A percentile compares a stretch with the other conserved stretches of the same genome.
Conservation (phyloP, 2,329 filamentous ascomycete genomes). For the Pseudogymnoascus sp. region DNA sequence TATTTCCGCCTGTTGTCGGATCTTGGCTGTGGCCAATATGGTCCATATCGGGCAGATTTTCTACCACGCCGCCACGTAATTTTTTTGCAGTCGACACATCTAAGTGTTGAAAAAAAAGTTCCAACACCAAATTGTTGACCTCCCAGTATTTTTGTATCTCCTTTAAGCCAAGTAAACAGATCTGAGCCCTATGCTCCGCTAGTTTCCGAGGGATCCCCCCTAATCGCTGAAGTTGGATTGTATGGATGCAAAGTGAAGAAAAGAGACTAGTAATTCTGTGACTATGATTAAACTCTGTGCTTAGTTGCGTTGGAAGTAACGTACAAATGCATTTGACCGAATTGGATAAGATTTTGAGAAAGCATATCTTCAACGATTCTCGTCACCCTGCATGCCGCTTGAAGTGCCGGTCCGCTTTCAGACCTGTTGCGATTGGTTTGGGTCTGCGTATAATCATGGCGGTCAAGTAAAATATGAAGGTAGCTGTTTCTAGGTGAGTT, state of each 20-base stretch:
- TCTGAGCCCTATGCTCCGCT: constrained; percentile 41
- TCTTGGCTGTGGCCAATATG: background rate
- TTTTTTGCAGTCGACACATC: constrained; percentile 38
- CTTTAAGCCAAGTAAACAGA: constrained; percentile 40
- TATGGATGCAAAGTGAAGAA: constrained; percentile 42
- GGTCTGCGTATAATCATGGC: constrained; percentile 35
- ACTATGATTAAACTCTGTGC: background rate
- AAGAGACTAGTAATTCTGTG: constrained; percentile 40
- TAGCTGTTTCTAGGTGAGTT: constrained; percentile 28
- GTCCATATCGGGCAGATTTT: background rate
- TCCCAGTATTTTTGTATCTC: constrained; percentile 45
- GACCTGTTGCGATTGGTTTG: constrained; percentile 27
- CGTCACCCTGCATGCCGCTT: constrained; percentile 39
- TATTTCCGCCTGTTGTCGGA: background rate
- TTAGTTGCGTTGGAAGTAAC: background rate
- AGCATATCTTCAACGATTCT: constrained; percentile 43
- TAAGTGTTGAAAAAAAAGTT: constrained; percentile 42
- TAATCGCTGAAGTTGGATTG: constrained; percentile 35
- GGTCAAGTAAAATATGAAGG: constrained; percentile 39
- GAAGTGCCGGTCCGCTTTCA: constrained; percentile 36
- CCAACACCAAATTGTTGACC: constrained; percentile 41
- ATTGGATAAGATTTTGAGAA: constrained; percentile 35
- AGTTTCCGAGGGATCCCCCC: constrained; percentile 35
- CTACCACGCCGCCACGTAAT: constrained; percentile 20
- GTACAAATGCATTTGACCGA: constrained; percentile 39